Percentiles rank a stretch among this genome's conserved stretches.
Conservation (phyloP, 2,329 filamentous ascomycete species). For the Colletotrichum sp. region DNA sequence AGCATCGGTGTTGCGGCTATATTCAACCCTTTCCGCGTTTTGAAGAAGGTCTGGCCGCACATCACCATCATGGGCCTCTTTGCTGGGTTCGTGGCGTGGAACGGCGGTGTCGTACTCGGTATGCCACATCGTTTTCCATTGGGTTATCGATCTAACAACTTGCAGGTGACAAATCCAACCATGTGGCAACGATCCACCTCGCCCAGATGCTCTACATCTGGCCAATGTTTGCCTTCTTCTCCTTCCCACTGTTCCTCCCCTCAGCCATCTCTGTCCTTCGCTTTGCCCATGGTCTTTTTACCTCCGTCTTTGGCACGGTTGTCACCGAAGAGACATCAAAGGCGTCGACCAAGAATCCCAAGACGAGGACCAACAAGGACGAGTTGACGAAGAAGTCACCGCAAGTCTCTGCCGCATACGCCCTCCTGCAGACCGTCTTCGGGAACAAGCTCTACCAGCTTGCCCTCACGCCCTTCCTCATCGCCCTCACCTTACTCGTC, state of each 20-base stretch:
- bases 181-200: conserved; percentile 86
- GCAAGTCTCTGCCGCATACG: not conserved
- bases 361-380: not conserved
- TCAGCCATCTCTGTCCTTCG: conserved; percentile 41
- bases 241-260: conserved; percentile 74
- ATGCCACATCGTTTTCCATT: conserved; percentile 26
- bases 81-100: conserved; percentile 79
- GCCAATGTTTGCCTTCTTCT: conserved; percentile 90
- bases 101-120: conserved; percentile 91
- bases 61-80: conserved; percentile 72
- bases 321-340: not conserved
- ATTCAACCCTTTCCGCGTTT: conserved; percentile 49
- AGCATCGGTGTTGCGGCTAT: conserved; percentile 68
- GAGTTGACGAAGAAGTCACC: not conserved
- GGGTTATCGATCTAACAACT: conserved; percentile 26
- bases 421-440: conserved; percentile 26
- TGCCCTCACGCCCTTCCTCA: conserved; percentile 29
- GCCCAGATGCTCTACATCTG: conserved; percentile 96
- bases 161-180: conserved; percentile 89
- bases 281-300: not conserved
- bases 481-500: conserved; percentile 42
- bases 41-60: conserved; percentile 61
- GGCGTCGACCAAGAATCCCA: not conserved
- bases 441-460: conserved; percentile 32
- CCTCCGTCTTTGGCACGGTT: not conserved